Conservation (phyloP, 2,329 filamentous ascomycete genomes). For the Emmonsia crescens region DNA sequence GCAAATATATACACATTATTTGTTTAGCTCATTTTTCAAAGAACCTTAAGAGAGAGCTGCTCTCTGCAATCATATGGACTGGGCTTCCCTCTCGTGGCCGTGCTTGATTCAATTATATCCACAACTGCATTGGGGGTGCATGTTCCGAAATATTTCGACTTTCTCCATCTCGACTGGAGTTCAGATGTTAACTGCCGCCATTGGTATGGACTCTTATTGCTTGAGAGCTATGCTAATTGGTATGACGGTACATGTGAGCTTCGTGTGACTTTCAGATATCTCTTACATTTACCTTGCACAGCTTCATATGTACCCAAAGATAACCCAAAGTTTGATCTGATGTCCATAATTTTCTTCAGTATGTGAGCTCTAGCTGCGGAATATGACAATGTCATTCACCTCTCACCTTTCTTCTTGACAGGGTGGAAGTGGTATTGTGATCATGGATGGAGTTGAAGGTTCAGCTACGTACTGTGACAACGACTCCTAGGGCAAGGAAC, state of each 20-base stretch:
- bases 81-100: not conserved
- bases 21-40: not conserved
- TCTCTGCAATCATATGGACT: not conserved
- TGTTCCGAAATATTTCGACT: not conserved
- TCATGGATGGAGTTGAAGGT: slow-evolving; percentile 30
- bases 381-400: slow-evolving; percentile 40
- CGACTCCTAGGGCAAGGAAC: no score
- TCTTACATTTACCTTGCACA: not conserved
- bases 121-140: not conserved
- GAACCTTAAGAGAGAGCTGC: not conserved
- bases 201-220: not conserved
- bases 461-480: no score
- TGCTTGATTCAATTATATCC: not conserved
- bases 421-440: slow-evolving; percentile 31
- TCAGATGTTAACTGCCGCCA: not conserved
- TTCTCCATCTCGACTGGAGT: not conserved
- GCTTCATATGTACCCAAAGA: not conserved
- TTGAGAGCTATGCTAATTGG: not conserved
- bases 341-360: no score
- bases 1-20: no score
- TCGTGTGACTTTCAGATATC: not conserved
- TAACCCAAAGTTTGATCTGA: no score
- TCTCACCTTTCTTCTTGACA: slow-evolving; percentile 19
- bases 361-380: slow-evolving; percentile 38
- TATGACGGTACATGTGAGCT: no score